phyloP scores from a whole-genome alignment of 257 asterid species.

The Solanum chmielewskii region DNA sequence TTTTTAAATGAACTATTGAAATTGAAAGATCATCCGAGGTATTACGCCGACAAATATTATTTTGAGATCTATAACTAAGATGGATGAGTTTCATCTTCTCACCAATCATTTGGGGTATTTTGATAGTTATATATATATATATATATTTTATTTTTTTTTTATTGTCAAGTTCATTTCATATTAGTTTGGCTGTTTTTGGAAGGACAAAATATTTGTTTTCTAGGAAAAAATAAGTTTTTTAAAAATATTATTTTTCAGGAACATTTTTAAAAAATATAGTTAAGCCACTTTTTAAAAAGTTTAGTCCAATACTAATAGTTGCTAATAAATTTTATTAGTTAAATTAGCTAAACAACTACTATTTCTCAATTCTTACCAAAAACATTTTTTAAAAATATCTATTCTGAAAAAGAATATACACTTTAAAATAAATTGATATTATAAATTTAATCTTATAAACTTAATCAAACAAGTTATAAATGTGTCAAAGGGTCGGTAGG shows the following conservation, averaged over 20 bases:
- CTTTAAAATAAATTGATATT: background rate
- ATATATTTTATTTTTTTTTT: fast-evolving
- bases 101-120: too few relatives aligned
- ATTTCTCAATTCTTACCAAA: background rate
- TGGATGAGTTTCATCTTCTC: too few relatives aligned
- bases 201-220: background rate
- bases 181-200: too few relatives aligned
- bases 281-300: background rate
- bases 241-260: background rate
- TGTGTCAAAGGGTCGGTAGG: background rate
- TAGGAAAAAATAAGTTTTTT: too few relatives aligned
- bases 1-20: too few relatives aligned
- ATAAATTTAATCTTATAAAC: too few relatives aligned
- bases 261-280: background rate
- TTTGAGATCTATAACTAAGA: too few relatives aligned
- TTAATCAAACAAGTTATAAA: background rate
- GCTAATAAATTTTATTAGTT: background rate
- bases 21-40: fast-evolving
- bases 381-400: too few relatives aligned
- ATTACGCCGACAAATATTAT: too few relatives aligned
- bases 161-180: too few relatives aligned
- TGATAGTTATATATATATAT: too few relatives aligned
- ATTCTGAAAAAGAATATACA: background rate
- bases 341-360: background rate
- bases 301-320: background rate